These are phyloP conservation scores for Curvularia hawaiiensis DNA, from an alignment of 2,329 filamentous ascomycete species.

Conservation along the genomic window DNA sequence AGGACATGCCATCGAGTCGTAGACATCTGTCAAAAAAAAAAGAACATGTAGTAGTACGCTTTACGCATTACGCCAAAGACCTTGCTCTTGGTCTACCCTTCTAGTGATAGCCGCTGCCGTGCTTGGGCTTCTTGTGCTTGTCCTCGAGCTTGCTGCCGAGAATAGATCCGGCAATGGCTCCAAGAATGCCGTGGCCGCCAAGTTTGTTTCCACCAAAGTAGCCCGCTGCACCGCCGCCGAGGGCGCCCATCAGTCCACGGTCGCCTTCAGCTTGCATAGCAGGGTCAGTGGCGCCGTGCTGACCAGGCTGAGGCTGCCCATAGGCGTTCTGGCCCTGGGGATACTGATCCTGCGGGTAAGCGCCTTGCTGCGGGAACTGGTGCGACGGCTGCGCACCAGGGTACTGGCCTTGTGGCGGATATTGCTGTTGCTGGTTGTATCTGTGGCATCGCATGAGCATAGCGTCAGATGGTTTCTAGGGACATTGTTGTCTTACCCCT, in stretches of 20 bases:
- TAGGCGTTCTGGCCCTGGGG: conserved; percentile 42
- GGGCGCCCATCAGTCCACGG: conserved; percentile 61
- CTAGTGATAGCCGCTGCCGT: conserved; percentile 19
- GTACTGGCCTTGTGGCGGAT: conserved; percentile 32
- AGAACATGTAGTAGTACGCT: too few relatives aligned
- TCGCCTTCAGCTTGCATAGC: conserved; percentile 58
- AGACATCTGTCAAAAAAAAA: neutral
- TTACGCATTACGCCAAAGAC: conserved; percentile 1
- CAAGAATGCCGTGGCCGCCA: conserved; percentile 61
- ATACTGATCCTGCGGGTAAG: conserved; percentile 46
- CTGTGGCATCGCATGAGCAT: conserved; percentile 17
- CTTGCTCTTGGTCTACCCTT: neutral
- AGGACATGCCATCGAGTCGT: neutral
- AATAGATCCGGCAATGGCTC: conserved; percentile 63
- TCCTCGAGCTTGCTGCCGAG: conserved; percentile 61
- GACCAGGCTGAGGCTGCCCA: conserved; percentile 39
- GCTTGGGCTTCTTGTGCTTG: conserved; percentile 54
- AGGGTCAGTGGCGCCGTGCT: conserved; percentile 52
- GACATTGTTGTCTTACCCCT: conserved; percentile 34
- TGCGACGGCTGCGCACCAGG: conserved; percentile 39
- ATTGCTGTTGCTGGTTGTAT: conserved; percentile 33
- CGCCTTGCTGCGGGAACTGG: conserved; percentile 51
- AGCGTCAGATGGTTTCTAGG: neutral
- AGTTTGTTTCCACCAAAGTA: conserved; percentile 62
- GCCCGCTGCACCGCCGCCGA: conserved; percentile 63